Conservation (phyloP, 1,139 yeast genomes). For the Debaryomyces psychrophilus region DNA sequence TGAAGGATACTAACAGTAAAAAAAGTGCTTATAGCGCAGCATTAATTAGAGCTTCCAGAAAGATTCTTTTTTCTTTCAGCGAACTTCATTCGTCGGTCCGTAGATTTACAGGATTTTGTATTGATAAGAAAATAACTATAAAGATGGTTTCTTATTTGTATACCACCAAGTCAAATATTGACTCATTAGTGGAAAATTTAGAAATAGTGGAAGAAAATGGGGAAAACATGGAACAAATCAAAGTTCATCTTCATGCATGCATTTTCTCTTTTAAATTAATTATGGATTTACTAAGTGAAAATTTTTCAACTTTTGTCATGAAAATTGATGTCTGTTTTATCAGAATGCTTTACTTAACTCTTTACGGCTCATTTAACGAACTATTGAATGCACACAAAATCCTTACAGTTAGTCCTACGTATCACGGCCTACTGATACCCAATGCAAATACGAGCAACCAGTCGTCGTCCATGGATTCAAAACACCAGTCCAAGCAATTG, state of each 20-base stretch:
- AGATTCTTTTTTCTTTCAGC: constrained; percentile 60
- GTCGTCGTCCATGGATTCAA: constrained; percentile 28
- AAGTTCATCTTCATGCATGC: constrained; percentile 35
- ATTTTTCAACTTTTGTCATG: constrained; percentile 50
- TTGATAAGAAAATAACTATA: constrained; percentile 62
- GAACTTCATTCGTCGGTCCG: constrained; percentile 73
- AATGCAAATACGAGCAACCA: not conserved
- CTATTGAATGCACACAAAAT: constrained; percentile 70
- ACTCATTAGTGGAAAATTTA: constrained; percentile 58
- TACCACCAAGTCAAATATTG: constrained; percentile 61
- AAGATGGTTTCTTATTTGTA: constrained; percentile 60
- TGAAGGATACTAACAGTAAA: not conserved
- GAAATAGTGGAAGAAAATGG: constrained; percentile 57
- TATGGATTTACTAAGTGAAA: constrained; percentile 50
- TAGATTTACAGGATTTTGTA: constrained; percentile 67
- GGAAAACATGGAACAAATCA: constrained; percentile 33
- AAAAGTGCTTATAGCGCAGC: constrained; percentile 22
- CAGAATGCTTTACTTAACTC: constrained; percentile 70
- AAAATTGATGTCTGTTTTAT: constrained; percentile 70
- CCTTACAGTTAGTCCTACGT: constrained; percentile 38
- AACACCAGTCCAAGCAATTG: constrained; percentile 20
- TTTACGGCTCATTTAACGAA: constrained; percentile 77
- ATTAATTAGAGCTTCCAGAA: constrained; percentile 56
- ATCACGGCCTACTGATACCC: not conserved
- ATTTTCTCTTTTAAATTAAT: constrained; percentile 55